These are phyloP conservation scores for Scedosporium minutisporum DNA, from an alignment of 2,329 filamentous ascomycete species.

Conservation along the genomic window DNA sequence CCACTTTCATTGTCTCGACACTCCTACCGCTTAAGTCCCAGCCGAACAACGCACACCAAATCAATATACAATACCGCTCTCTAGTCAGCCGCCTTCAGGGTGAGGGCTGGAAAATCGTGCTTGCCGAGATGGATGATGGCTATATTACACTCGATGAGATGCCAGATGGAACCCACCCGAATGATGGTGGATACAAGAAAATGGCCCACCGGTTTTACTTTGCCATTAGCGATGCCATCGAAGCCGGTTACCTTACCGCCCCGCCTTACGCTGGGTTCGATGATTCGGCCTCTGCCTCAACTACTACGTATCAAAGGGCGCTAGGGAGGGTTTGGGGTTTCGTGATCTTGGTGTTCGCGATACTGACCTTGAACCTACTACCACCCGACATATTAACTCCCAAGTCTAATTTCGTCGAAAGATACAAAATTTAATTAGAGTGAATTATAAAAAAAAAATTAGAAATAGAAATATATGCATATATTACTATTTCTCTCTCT, in stretches of 20 bases:
- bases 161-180: constrained; percentile 28
- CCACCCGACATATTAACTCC: no score
- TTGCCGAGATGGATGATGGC: constrained; percentile 3
- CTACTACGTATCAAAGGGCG: not conserved
- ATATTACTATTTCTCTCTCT: no score
- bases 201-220: constrained; percentile 29
- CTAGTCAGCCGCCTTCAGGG: no score
- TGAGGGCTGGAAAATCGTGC: not conserved
- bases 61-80: constrained; percentile 23
- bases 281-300: not conserved
- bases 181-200: constrained; percentile 27
- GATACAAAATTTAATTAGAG: no score
- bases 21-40: constrained; percentile 14
- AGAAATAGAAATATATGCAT: no score
- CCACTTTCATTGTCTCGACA: constrained; percentile 12
- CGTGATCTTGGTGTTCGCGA: constrained; percentile 20
- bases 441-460: no score
- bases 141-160: constrained; percentile 21
- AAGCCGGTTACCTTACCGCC: constrained; percentile 8
- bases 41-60: constrained; percentile 16
- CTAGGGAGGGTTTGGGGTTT: constrained; percentile 13
- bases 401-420: no score
- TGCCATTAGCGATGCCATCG: constrained; percentile 17
- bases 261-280: constrained; percentile 6
- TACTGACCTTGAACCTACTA: constrained; percentile 16